Percentiles rank a stretch among this genome's conserved stretches.
Conservation (phyloP, 768 basidiomycete species). For the Collybia mongolica region DNA sequence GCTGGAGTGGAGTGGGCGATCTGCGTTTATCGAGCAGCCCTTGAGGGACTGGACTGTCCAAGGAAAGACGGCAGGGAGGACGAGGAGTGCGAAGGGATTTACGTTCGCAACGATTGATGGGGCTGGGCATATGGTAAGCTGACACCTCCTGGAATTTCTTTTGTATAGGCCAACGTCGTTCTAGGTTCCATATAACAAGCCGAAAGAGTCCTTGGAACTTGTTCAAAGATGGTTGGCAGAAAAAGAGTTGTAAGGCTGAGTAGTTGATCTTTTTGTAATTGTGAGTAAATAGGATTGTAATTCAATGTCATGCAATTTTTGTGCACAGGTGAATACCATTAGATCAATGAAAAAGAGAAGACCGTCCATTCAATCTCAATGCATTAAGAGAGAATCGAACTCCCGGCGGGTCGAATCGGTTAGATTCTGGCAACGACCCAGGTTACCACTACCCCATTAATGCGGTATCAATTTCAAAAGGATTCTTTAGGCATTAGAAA, state of each 20-base stretch:
- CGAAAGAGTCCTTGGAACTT: slow-evolving; percentile 45
- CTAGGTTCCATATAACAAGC: slow-evolving; percentile 63
- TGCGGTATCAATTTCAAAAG: neutral
- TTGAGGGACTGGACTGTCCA: slow-evolving; percentile 57
- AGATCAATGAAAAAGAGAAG: too few species aligned
- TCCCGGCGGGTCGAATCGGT: neutral
- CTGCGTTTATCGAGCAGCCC: slow-evolving; percentile 39
- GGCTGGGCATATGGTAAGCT: slow-evolving; percentile 67
- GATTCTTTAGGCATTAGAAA: too few species aligned
- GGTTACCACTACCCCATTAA: slow-evolving; percentile 3
- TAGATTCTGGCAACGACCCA: slow-evolving; percentile 1
- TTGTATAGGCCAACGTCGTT: neutral
- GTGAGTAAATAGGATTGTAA: too few species aligned
- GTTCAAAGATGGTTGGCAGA: slow-evolving; percentile 44
- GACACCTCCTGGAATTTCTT: neutral
- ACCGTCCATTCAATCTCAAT: too few species aligned
- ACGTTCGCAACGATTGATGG: slow-evolving; percentile 57
- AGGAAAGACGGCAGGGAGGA: slow-evolving; percentile 53
- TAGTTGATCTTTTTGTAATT: neutral
- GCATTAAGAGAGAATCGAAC: too few species aligned
- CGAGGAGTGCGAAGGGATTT: slow-evolving; percentile 51
- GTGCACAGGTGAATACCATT: too few species aligned
- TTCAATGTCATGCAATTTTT: too few species aligned
- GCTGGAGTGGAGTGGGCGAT: slow-evolving; percentile 59
- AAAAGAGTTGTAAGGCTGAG: slow-evolving; percentile 16